phyloP scores from a whole-genome alignment of 2,329 filamentous ascomycete genomes.

The Ceratocystis diversiconidia region DNA sequence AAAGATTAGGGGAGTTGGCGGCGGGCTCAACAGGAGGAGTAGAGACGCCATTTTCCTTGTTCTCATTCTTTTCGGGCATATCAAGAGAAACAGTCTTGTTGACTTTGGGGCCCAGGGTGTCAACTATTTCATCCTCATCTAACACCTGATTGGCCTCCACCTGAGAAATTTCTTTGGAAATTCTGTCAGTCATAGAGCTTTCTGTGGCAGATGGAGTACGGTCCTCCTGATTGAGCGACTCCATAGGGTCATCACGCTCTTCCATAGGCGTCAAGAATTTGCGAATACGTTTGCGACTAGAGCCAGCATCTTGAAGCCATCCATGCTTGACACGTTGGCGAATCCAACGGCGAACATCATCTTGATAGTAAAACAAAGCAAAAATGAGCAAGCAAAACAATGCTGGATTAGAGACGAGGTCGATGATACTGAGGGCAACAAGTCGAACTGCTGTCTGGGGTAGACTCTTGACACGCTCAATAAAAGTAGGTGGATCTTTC shows the following conservation, averaged over 20 bases:
- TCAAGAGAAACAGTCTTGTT: background rate
- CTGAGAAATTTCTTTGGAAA: background rate
- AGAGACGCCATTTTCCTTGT: background rate
- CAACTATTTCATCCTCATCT: background rate
- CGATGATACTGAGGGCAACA: constrained; percentile 29
- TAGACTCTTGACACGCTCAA: constrained; percentile 37
- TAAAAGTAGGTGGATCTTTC: constrained; percentile 30
- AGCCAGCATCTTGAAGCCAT: constrained; percentile 13
- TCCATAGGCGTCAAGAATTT: constrained; percentile 15
- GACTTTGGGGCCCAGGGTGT: background rate
- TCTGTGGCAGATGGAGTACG: background rate
- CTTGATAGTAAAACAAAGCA: constrained; percentile 31
- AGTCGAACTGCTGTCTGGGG: constrained; percentile 32
- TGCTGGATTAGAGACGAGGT: constrained; percentile 43
- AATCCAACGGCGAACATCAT: constrained; percentile 30
- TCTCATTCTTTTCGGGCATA: background rate
- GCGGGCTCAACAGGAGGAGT: constrained; percentile 1
- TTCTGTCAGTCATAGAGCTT: constrained; percentile 1
- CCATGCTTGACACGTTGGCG: constrained; percentile 14
- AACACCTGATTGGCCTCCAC: background rate
- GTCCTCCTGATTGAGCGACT: background rate
- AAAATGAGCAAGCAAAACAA: constrained; percentile 34
- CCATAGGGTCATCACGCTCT: constrained; percentile 14
- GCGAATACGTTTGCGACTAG: constrained; percentile 12
- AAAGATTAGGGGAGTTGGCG: constrained; percentile 7